Conservation (phyloP, 2,329 filamentous ascomycete genomes). For the Malbranchea zuffiana region DNA sequence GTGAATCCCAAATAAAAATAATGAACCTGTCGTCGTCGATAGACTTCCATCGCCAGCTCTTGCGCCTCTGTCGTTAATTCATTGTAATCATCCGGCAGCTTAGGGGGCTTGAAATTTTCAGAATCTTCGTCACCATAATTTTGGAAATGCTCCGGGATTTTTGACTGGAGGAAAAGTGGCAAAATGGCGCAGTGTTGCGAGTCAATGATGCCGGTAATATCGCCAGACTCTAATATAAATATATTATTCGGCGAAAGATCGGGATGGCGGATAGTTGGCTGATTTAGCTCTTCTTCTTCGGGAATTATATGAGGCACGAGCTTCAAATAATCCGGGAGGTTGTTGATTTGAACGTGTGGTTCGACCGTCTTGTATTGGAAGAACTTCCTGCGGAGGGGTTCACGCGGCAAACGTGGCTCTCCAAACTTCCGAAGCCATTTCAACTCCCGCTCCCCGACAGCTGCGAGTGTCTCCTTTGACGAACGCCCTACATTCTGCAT, state of each 20-base stretch:
- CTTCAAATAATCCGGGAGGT: conserved; percentile 14
- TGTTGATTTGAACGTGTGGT: conserved; percentile 15
- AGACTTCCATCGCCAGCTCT: conserved; percentile 7
- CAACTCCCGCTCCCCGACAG: conserved; percentile 12
- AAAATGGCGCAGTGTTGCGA: conserved; percentile 32
- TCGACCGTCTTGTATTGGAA: conserved; percentile 11
- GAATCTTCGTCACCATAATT: conserved; percentile 27
- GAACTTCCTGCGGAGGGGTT: conserved; percentile 16
- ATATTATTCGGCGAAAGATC: conserved; percentile 24
- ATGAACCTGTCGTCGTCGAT: conserved; percentile 16
- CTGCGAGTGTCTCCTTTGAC: conserved; percentile 3
- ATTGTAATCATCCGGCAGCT: conserved; percentile 14
- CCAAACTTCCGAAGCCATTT: conserved; percentile 14
- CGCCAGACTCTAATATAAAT: conserved; percentile 21
- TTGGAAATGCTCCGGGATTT: conserved; percentile 31
- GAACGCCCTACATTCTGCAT: conserved; percentile 10
- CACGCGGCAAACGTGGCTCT: conserved; percentile 15
- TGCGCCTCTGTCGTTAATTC: conserved; percentile 9
- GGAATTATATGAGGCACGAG: conserved; percentile 12
- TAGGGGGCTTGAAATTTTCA: conserved; percentile 12
- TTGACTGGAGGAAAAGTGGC: conserved; percentile 29
- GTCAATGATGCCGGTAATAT: conserved; percentile 31
- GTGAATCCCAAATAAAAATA: conserved; percentile 19
- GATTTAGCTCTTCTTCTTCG: conserved; percentile 6
- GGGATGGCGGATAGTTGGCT: conserved; percentile 19